A percentile compares a stretch with the other conserved stretches of the same genome.
These are phyloP conservation scores for Cicer yamashitae DNA, from an alignment of 306 rosid genomes.

Conservation along the genomic window DNA sequence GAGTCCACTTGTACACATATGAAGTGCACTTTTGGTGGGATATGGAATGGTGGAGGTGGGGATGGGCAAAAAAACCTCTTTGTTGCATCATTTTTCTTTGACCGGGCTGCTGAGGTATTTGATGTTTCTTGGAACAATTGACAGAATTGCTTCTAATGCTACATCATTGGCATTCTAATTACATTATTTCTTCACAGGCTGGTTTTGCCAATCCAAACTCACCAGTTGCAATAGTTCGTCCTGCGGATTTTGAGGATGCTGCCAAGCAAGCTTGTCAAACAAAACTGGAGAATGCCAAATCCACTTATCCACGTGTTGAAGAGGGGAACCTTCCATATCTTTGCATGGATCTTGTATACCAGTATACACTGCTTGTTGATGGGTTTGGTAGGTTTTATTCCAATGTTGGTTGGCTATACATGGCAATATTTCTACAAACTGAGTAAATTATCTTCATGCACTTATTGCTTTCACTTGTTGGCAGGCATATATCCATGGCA, in stretches of 20 bases:
- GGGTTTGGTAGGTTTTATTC: constrained; percentile 80
- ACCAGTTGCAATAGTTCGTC: constrained; percentile 70
- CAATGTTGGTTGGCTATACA: constrained; percentile 27
- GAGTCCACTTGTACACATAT: constrained; percentile 79
- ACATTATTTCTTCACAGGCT: constrained; percentile 59
- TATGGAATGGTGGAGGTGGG: constrained; percentile 99
- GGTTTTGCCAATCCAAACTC: constrained; percentile 79
- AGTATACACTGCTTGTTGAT: constrained; percentile 80
- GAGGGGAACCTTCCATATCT: constrained; percentile 84
- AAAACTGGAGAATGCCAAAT: constrained; percentile 67
- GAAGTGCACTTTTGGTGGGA: constrained; percentile 97
- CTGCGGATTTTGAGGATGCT: constrained; percentile 76
- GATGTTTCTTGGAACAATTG: constrained; percentile 22
- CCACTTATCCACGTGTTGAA: constrained; percentile 59
- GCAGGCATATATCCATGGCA: constrained; percentile 95
- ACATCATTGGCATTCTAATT: constrained; percentile 44
- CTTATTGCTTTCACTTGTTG: constrained; percentile 42
- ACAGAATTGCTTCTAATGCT: constrained; percentile 22
- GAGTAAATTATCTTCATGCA: background rate
- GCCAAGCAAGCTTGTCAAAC: constrained; percentile 94
- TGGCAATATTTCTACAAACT: constrained; percentile 31
- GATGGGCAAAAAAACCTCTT: constrained; percentile 92
- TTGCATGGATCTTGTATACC: constrained; percentile 98
- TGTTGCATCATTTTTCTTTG: constrained; percentile 98
- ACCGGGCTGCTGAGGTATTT: constrained; percentile 94